phyloP scores from a whole-genome alignment of 2,329 filamentous ascomycete genomes.

The Cladobotryum mycophilum region DNA sequence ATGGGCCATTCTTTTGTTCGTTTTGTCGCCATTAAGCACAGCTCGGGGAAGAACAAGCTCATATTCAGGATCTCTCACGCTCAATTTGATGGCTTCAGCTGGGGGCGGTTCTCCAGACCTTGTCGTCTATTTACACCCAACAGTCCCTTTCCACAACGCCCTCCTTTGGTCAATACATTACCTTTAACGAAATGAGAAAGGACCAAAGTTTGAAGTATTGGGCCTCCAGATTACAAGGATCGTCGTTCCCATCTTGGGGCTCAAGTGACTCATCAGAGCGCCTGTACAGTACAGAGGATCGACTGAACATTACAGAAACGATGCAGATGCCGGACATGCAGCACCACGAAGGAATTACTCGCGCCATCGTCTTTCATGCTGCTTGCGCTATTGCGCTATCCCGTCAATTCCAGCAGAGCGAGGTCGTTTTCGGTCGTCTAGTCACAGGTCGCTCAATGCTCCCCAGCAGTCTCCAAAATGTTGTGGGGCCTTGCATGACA shows the following conservation, averaged over 20 bases:
- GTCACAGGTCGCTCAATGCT: constrained; percentile 9
- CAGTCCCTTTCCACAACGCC: not conserved
- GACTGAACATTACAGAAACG: not conserved
- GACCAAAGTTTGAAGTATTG: not conserved
- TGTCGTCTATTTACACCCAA: not conserved
- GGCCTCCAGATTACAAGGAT: constrained; percentile 1
- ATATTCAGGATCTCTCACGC: constrained; percentile 9
- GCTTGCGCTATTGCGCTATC: constrained; percentile 5
- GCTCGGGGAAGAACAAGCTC: constrained; percentile 4
- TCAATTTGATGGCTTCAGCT: constrained; percentile 9
- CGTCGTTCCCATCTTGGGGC: constrained; percentile 1
- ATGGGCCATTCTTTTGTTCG: constrained; percentile 5
- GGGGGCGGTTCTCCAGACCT: constrained; percentile 4
- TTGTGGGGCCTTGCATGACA: constrained; percentile 10
- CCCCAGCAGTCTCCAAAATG: constrained; percentile 5
- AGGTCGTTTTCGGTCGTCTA: constrained; percentile 9
- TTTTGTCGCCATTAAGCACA: not conserved
- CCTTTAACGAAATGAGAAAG: not conserved
- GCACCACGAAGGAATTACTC: not conserved
- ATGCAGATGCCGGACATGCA: constrained; percentile 2
- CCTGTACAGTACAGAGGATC: not conserved
- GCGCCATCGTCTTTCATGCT: constrained; percentile 3
- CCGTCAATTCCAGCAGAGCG: constrained; percentile 2
- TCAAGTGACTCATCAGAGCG: not conserved
- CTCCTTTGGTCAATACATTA: constrained; percentile 1